Percentiles rank a stretch among this genome's conserved stretches.
Evolutionary conservation across 2,329 filamentous ascomycete species (phyloP).

Genomic region (Hymenotorrendiella dingleyae): DNA sequence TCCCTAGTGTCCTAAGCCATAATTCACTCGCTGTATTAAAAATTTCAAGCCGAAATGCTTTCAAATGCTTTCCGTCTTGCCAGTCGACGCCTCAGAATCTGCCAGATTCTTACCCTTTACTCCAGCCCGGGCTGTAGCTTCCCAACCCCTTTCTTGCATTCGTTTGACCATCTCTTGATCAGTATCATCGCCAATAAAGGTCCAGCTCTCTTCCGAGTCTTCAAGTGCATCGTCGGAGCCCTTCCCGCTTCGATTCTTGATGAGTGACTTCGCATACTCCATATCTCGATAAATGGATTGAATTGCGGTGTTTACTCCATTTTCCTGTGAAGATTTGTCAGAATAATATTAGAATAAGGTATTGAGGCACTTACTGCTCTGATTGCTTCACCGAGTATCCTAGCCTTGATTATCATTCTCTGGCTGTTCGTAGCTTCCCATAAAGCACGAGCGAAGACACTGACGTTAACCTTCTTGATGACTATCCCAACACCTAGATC

Average conservation of each 20-base stretch:
- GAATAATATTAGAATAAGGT: slow-evolving; percentile 7
- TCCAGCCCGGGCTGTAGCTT: slow-evolving; percentile 24
- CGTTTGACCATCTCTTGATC: slow-evolving; percentile 28
- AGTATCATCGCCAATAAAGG: slow-evolving; percentile 61
- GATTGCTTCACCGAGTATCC: slow-evolving; percentile 77
- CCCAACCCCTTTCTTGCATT: slow-evolving; percentile 30
- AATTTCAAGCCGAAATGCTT: not conserved
- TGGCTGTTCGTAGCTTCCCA: slow-evolving; percentile 90
- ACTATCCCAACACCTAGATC: slow-evolving; percentile 89
- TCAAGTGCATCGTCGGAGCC: slow-evolving; percentile 48
- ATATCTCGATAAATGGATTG: slow-evolving; percentile 91
- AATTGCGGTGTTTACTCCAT: slow-evolving; percentile 84
- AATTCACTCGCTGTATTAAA: not conserved
- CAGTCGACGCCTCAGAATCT: slow-evolving; percentile 13
- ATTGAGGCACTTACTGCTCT: slow-evolving; percentile 57
- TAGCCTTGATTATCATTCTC: slow-evolving; percentile 85
- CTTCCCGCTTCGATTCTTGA: slow-evolving; percentile 58
- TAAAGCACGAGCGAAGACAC: slow-evolving; percentile 74
- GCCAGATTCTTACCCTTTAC: slow-evolving; percentile 10
- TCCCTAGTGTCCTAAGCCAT: not conserved
- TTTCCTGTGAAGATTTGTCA: slow-evolving; percentile 56
- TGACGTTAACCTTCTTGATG: slow-evolving; percentile 84
- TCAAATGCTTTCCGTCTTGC: not conserved
- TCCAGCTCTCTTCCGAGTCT: slow-evolving; percentile 79
- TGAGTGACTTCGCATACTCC: slow-evolving; percentile 82